Evolutionary conservation across 2,329 filamentous ascomycete species (phyloP), one percentile per base, ranked within the genome.

Genomic region (Hortaea werneckii): DNA sequence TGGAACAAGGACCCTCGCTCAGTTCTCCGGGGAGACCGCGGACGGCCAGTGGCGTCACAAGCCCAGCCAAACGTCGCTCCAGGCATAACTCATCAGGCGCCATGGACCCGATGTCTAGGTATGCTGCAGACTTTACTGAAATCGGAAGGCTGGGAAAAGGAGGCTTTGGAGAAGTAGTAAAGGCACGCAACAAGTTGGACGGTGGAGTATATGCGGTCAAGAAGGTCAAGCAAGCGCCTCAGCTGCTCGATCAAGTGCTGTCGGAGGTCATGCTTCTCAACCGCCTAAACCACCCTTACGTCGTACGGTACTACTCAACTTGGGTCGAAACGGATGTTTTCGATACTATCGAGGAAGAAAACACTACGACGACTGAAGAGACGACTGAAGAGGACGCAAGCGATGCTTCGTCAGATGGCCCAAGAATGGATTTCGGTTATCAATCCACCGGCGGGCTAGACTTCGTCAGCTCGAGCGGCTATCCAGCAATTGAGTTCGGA

Each of bases 141-240:
- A 82, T 92, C 59, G 87, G 87, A 10, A 79, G 85, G 4, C 73
- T 98, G 9, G 92, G 92, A 3, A 94, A 90, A 63, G 92, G 92
- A 38, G 92, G 90, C 0, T 98, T 95, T 66, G 92, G 92, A 5
- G 87, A 95, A 66, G 92, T 98, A 20, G 87, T 96, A 45, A 94
- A 95, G 64, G 90, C 90, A 2, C 79, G 90, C 29, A 94, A 95
- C 65, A 95, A 92, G 67, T 78, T 95, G 4, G 92, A 96, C 62
- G 87, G 87, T 0, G 85, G 89, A 47, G 83, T 94, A 38, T 98
- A 96, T 66, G 92, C 92, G 12, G 86, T 98, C 62, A 98, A 98
- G 65, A 95, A 96, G 63, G 92, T 98, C 50, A 87, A 82, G 1
- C 86, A 92, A 55, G 76, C 82, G 8, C 72, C 75, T 5, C 59